phyloP scores from a whole-genome alignment of 2,329 filamentous ascomycete genomes.

The Curvularia hawaiiensis region DNA sequence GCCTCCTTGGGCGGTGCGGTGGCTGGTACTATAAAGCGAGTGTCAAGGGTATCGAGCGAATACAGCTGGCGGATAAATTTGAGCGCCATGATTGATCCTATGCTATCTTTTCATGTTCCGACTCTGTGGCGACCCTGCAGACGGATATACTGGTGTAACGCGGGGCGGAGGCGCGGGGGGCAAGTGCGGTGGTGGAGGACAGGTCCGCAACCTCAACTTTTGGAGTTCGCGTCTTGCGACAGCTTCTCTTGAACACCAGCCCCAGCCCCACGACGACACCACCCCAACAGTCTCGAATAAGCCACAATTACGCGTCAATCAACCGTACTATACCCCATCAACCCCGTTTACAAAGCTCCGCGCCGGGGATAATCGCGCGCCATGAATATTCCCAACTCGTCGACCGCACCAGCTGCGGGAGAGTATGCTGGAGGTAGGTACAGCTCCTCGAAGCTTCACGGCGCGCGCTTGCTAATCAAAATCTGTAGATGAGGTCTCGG shows the following conservation, averaged over 20 bases:
- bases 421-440: slow-evolving; percentile 54
- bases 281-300: slow-evolving; percentile 6
- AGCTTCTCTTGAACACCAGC: slow-evolving; percentile 36
- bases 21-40: slow-evolving; percentile 73
- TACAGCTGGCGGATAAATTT: slow-evolving; percentile 61
- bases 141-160: slow-evolving; percentile 8
- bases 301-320: slow-evolving; percentile 36
- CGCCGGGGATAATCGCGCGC: slow-evolving; percentile 23
- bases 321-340: not conserved
- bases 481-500: slow-evolving; percentile 86
- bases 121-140: not conserved
- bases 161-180: slow-evolving; percentile 22
- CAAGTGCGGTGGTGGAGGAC: slow-evolving; percentile 21
- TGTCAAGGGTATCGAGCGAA: slow-evolving; percentile 71
- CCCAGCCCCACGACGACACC: slow-evolving; percentile 24
- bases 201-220: slow-evolving; percentile 31
- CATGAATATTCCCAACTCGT: slow-evolving; percentile 47
- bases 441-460: slow-evolving; percentile 11
- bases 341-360: slow-evolving; percentile 10
- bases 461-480: slow-evolving; percentile 19
- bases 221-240: slow-evolving; percentile 35
- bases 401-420: slow-evolving; percentile 47
- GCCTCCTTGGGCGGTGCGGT: slow-evolving; percentile 62
- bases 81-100: slow-evolving; percentile 44
- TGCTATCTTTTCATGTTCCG: slow-evolving; percentile 31